phyloP scores from a whole-genome alignment of 2,329 filamentous ascomycete genomes.

The Cladophialophora exuberans region DNA sequence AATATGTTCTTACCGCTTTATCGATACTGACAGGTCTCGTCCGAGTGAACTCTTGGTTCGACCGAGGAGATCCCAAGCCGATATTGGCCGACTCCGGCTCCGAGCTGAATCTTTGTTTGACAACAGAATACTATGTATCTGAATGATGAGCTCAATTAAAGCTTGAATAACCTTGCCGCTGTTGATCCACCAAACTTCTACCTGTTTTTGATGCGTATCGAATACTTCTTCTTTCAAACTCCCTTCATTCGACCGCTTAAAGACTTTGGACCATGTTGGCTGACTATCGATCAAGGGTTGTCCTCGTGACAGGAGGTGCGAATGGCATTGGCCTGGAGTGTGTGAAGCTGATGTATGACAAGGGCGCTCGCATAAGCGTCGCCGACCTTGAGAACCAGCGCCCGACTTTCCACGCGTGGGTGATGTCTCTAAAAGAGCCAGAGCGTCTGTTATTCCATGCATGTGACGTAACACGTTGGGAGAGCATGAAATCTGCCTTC shows the following conservation, averaged over 20 bases:
- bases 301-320: no score
- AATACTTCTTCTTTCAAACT: neutral
- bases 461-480: no score
- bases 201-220: neutral
- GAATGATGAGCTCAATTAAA: neutral
- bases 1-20: neutral
- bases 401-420: no score
- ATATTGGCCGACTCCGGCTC: neutral
- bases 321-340: no score
- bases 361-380: no score
- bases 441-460: no score
- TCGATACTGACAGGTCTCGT: neutral
- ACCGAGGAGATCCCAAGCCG: neutral
- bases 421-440: no score
- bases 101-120: neutral
- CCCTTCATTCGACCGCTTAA: neutral
- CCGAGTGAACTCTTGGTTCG: neutral
- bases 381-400: no score
- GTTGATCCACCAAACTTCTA: neutral
- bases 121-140: neutral
- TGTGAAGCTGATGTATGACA: no score
- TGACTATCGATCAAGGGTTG: neutral
- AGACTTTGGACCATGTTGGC: neutral
- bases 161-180: neutral
- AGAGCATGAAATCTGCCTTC: no score